phyloP scores from a whole-genome alignment of 2,329 filamentous ascomycete genomes.

The Talaromyces marneffei region DNA sequence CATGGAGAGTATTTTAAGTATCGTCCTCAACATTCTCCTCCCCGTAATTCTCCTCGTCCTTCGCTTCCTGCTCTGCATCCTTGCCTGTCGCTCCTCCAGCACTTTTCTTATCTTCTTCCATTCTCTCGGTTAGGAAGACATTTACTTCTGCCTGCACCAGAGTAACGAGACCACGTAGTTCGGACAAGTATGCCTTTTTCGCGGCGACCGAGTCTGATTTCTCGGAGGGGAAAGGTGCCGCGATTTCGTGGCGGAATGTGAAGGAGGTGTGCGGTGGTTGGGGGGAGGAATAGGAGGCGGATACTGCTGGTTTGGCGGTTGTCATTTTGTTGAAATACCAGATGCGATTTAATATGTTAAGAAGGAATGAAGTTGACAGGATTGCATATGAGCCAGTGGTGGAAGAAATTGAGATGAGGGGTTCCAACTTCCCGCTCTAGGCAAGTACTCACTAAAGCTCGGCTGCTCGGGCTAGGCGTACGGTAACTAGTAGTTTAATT shows the following conservation, averaged over 20 bases:
- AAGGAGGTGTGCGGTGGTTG: constrained; percentile 20
- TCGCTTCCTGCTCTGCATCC: constrained; percentile 34
- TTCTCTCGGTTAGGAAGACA: constrained; percentile 53
- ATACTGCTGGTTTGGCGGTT: constrained; percentile 13
- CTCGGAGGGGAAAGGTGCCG: constrained; percentile 17
- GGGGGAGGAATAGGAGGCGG: constrained; percentile 27
- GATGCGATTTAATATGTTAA: not conserved
- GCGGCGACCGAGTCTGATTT: constrained; percentile 22
- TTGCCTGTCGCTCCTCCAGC: constrained; percentile 27
- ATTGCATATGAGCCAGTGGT: not conserved
- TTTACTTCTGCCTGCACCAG: constrained; percentile 55
- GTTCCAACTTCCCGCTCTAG: not conserved
- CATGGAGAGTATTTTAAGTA: not conserved
- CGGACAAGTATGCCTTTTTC: constrained; percentile 50
- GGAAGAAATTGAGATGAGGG: not conserved
- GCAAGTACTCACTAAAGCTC: not conserved
- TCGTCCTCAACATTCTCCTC: constrained; percentile 71
- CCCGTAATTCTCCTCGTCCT: constrained; percentile 63
- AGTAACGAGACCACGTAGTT: constrained; percentile 46
- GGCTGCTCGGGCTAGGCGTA: not conserved
- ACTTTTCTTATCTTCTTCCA: constrained; percentile 54
- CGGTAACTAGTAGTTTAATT: not conserved
- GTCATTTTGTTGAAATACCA: constrained; percentile 6
- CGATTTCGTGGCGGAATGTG: constrained; percentile 27
- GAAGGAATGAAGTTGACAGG: not conserved